Conservation (phyloP, 2,329 filamentous ascomycete genomes). For the Monosporascus sp. region DNA sequence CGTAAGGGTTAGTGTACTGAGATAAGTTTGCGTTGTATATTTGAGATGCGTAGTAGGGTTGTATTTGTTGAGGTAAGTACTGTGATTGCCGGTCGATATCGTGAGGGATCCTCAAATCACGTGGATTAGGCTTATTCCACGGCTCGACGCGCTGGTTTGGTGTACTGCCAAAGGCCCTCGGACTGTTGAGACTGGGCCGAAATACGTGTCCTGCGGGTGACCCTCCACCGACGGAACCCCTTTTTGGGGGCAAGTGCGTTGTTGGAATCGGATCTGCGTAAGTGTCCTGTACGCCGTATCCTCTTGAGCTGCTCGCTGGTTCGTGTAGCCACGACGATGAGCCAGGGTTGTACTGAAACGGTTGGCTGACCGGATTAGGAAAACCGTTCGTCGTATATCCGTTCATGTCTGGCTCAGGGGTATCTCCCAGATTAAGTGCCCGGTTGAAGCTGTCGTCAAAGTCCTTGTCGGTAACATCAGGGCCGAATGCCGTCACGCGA, state of each 20-base stretch:
- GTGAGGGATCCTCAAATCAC: constrained; percentile 27
- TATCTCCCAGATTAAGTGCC: constrained; percentile 29
- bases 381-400: constrained; percentile 15
- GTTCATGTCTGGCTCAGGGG: constrained; percentile 10
- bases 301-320: constrained; percentile 9
- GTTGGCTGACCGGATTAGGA: constrained; percentile 21
- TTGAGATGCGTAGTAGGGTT: constrained; percentile 25
- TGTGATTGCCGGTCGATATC: constrained; percentile 35
- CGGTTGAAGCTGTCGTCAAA: constrained; percentile 30
- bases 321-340: constrained; percentile 42
- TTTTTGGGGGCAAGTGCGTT: constrained; percentile 23
- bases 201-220: constrained; percentile 30
- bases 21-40: constrained; percentile 32
- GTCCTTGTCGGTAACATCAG: constrained; percentile 33
- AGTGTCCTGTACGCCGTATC: constrained; percentile 23
- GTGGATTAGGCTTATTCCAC: constrained; percentile 33
- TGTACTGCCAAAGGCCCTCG: constrained; percentile 23
- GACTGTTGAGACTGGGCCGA: constrained; percentile 24
- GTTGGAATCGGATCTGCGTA: constrained; percentile 25
- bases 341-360: constrained; percentile 43
- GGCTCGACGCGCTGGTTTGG: constrained; percentile 26
- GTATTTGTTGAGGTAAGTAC: constrained; percentile 23
- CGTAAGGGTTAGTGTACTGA: constrained; percentile 32
- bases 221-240: constrained; percentile 34
- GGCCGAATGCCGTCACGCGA: constrained; percentile 9